These are phyloP conservation scores for Gymnopus androsaceus DNA, from an alignment of 1,284 basidiomycete species.

Conservation along the genomic window DNA sequence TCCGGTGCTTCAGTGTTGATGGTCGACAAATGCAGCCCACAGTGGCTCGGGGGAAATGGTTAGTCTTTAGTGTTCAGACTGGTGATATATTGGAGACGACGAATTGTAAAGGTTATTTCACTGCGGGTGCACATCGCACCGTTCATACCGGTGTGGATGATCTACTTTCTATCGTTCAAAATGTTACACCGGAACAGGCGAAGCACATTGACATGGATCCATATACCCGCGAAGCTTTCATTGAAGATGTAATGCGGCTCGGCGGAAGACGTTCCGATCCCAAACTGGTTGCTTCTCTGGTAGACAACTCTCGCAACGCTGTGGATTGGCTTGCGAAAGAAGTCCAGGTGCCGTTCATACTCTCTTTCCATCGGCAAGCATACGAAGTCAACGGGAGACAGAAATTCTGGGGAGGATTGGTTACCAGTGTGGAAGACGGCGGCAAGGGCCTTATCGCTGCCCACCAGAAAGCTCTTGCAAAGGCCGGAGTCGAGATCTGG, in stretches of 20 bases:
- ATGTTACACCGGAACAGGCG: slow-evolving; percentile 45
- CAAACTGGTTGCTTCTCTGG: slow-evolving; percentile 51
- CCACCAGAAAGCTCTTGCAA: slow-evolving; percentile 50
- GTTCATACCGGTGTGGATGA: slow-evolving; percentile 59
- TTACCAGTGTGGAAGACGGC: slow-evolving; percentile 57
- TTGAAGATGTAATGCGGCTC: slow-evolving; percentile 60
- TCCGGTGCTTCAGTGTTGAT: slow-evolving; percentile 44
- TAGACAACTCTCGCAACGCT: slow-evolving; percentile 55
- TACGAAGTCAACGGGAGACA: slow-evolving; percentile 62
- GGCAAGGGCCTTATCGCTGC: slow-evolving; percentile 68
- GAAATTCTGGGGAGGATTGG: slow-evolving; percentile 72
- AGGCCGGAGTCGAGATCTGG: slow-evolving; percentile 55
- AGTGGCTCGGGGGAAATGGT: slow-evolving; percentile 70
- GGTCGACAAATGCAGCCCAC: slow-evolving; percentile 63
- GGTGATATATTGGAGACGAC: too few species aligned
- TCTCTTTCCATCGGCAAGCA: slow-evolving; percentile 67
- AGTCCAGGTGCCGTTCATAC: slow-evolving; percentile 54
- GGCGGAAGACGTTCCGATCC: slow-evolving; percentile 50
- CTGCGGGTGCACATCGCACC: slow-evolving; percentile 65
- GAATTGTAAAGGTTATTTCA: too few species aligned
- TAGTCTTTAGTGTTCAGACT: too few species aligned
- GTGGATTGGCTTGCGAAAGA: slow-evolving; percentile 55
- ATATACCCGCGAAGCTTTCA: slow-evolving; percentile 57
- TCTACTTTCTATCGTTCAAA: slow-evolving; percentile 54
- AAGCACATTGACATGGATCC: slow-evolving; percentile 57